Conservation (phyloP, 345 rosid genomes). For the Citrus mangshanensis region DNA sequence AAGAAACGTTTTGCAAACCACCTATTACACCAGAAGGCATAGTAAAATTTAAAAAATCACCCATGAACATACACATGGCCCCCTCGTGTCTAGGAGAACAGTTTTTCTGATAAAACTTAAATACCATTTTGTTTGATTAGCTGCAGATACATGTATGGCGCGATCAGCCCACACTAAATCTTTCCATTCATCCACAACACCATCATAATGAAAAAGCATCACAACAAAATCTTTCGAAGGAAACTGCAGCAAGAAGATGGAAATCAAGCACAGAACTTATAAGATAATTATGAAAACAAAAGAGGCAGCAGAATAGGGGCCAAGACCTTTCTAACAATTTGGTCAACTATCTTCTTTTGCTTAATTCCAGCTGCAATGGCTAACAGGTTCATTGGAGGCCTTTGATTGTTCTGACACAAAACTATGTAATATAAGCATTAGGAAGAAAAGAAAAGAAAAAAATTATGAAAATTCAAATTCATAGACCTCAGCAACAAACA, state of each 20-base stretch:
- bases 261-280: conserved; percentile 2
- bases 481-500: not conserved
- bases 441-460: not conserved
- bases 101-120: not conserved
- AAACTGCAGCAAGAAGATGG: conserved; percentile 32
- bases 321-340: conserved; percentile 61
- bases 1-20: conserved; percentile 97
- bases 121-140: conserved; percentile 64
- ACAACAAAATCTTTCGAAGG: conserved; percentile 35
- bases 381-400: conserved; percentile 45
- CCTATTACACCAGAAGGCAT: conserved; percentile 39
- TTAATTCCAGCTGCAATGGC: conserved; percentile 73
- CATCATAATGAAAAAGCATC: conserved; percentile 63
- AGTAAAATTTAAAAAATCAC: not conserved
- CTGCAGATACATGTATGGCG: conserved; percentile 46
- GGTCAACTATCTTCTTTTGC: conserved; percentile 66
- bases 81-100: not conserved
- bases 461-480: too few relatives aligned
- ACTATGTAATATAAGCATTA: not conserved
- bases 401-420: conserved; percentile 36
- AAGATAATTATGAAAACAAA: not conserved
- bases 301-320: not conserved
- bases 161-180: conserved; percentile 39
- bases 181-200: conserved; percentile 49
- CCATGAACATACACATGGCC: not conserved